Base-by-base conservation (phyloP, 202 grass and related monocot species). In the Schoenoplectus triqueter region DNA sequence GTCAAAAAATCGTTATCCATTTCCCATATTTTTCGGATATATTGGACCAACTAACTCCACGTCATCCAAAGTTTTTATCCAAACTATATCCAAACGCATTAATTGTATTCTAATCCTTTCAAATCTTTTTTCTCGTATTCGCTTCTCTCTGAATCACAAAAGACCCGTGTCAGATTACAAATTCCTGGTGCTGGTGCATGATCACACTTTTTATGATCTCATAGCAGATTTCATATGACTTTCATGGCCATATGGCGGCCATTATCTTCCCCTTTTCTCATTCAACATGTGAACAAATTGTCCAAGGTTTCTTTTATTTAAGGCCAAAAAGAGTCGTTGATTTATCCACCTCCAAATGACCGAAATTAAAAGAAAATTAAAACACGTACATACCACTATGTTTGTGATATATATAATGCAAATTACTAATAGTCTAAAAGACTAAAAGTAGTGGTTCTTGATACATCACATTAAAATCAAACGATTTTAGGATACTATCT, bases 1-100 rank as follows among this genome's bases (percentile, higher is more conserved):
- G 74, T 78, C 74, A 78, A 78, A 46, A 81, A 39, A 66, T 65
- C 21, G 22, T 51, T 82, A 82, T 82, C 80, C 80, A 67, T 65
- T 65, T 51, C 10, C 65, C 14, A 62, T 14, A 66, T 14, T 81
- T 66, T 67, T 19, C 7, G 10, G 10, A 21, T 59, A 81, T 2
- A 46, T 44, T 81, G 40, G 14, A 70, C 21, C 64, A 41, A 70
- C 39, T 54, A 78, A 67, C 39, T 10, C 59, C 71, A 55, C 46
- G 11, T 76, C 42, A 65, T 57, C 19, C 10, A 40, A 64, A 8
- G 21, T 70, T 83, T 31, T 55, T 83, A 69, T 83, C 81, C 65
- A 83, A 82, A 83, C 20, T 83, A 69, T 70, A 83, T 83, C 81
- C 81, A 83, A 66, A 55, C 13, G 64, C 81, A 83, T 69, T 83